Percentiles rank a stretch among this genome's conserved stretches.
phyloP scores from a whole-genome alignment of 164 flowering plant species.

The Tetracentron sinense region DNA sequence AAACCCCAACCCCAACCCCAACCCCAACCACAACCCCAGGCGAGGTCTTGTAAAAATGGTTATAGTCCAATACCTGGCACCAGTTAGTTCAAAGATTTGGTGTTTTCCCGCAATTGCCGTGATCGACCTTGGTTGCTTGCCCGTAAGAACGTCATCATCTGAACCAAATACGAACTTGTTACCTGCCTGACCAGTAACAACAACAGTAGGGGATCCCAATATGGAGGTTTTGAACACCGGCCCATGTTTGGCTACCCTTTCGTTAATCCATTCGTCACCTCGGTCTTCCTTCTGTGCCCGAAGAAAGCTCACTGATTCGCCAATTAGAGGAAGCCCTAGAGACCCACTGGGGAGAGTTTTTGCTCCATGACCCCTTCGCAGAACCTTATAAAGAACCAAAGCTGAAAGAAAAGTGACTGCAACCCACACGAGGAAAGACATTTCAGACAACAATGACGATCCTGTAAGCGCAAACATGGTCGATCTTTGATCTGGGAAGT shows the following conservation, averaged over 20 bases:
- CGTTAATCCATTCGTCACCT: background rate
- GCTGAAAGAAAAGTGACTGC: too few species aligned
- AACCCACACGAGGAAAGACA: too few species aligned
- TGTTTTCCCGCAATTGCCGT: background rate
- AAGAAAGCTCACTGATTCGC: slow-evolving; percentile 6
- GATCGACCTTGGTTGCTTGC: background rate
- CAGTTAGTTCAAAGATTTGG: slow-evolving; percentile 4
- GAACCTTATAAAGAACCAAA: too few species aligned
- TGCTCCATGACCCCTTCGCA: background rate
- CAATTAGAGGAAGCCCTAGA: slow-evolving; percentile 2
- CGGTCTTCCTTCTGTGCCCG: slow-evolving; percentile 3
- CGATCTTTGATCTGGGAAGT: too few species aligned
- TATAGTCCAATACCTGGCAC: too few species aligned
- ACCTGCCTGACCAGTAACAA: slow-evolving; percentile 5
- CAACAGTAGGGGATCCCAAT: slow-evolving; percentile 7
- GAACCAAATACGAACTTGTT: slow-evolving; percentile 3
- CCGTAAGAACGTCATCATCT: background rate
- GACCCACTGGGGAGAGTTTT: slow-evolving; percentile 7
- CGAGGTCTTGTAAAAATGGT: too few species aligned
- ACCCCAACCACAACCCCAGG: too few species aligned
- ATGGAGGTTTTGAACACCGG: slow-evolving; percentile 10
- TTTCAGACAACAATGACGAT: too few species aligned
- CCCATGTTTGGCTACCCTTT: background rate
- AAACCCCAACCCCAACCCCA: too few species aligned
- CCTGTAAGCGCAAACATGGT: too few species aligned